These are phyloP conservation scores for Colletotrichum simmondsii DNA, from an alignment of 2,329 filamentous ascomycete genomes.

Conservation along the genomic window DNA sequence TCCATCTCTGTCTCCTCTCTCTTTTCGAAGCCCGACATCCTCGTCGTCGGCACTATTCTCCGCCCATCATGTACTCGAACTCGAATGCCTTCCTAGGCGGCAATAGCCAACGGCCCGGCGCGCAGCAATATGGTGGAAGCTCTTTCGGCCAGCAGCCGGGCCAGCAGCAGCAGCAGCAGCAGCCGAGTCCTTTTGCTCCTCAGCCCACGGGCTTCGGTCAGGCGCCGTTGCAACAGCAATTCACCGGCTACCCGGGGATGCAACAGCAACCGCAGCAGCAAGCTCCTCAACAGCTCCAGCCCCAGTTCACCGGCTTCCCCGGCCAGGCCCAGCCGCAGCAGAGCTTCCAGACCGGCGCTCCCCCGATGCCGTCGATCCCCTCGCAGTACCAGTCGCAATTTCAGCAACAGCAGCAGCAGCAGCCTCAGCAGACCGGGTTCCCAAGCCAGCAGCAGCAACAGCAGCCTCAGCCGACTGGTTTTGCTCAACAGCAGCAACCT, in stretches of 20 bases:
- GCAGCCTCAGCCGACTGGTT: slow-evolving; percentile 54
- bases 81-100: slow-evolving; percentile 88
- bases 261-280: slow-evolving; percentile 70
- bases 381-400: slow-evolving; percentile 70
- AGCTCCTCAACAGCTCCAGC: slow-evolving; percentile 66
- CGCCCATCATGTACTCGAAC: slow-evolving; percentile 82
- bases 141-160: slow-evolving; percentile 59
- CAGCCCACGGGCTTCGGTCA: slow-evolving; percentile 72
- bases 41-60: slow-evolving; percentile 15
- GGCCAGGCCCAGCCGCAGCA: slow-evolving; percentile 63
- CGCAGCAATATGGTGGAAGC: slow-evolving; percentile 66
- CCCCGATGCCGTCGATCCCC: slow-evolving; percentile 69
- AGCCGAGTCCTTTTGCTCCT: slow-evolving; percentile 65
- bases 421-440: slow-evolving; percentile 56
- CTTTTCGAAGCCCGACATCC: slow-evolving; percentile 21
- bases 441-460: slow-evolving; percentile 54
- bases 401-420: slow-evolving; percentile 55
- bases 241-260: slow-evolving; percentile 69
- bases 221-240: slow-evolving; percentile 66
- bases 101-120: slow-evolving; percentile 78
- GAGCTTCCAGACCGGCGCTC: slow-evolving; percentile 69
- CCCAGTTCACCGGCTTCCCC: slow-evolving; percentile 56
- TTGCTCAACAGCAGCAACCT: slow-evolving; percentile 50
- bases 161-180: slow-evolving; percentile 57
- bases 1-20: not conserved